A percentile compares a stretch with the other conserved stretches of the same genome.
These are phyloP conservation scores for Murraya koenigii DNA, from an alignment of 345 rosid species.

Conservation along the genomic window DNA sequence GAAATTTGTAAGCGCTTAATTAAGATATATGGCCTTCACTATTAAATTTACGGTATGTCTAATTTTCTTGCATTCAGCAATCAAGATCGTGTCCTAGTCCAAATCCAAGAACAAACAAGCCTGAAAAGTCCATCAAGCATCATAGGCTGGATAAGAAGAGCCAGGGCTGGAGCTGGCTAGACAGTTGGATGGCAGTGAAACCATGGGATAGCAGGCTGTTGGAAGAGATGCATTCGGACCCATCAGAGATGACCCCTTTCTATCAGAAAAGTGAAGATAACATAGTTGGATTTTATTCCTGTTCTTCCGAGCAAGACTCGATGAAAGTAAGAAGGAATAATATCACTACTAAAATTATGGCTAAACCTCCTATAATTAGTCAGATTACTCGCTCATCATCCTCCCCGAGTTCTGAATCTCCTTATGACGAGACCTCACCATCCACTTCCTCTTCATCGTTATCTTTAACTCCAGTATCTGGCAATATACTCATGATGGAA, in stretches of 20 bases:
- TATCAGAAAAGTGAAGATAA: conserved; percentile 57
- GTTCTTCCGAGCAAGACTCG: conserved; percentile 37
- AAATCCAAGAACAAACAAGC: conserved; percentile 38
- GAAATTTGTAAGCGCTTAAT: neutral
- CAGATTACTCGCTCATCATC: conserved; percentile 38
- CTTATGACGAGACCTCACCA: conserved; percentile 42
- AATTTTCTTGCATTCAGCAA: conserved; percentile 33
- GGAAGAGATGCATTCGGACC: conserved; percentile 38
- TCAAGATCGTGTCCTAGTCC: conserved; percentile 63
- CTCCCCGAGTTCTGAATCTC: conserved; percentile 56
- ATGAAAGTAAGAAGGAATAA: conserved; percentile 68
- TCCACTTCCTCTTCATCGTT: conserved; percentile 60
- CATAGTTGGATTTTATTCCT: conserved; percentile 20
- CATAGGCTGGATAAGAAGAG: conserved; percentile 36
- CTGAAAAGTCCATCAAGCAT: conserved; percentile 34
- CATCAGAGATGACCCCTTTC: conserved; percentile 24
- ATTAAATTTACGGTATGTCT: neutral
- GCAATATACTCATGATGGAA: conserved; percentile 33
- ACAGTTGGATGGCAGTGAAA: conserved; percentile 77
- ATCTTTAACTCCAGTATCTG: conserved; percentile 43
- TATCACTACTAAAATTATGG: conserved; percentile 43
- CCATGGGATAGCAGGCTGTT: conserved; percentile 66
- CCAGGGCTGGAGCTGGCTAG: conserved; percentile 60
- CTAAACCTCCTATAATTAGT: conserved; percentile 44
- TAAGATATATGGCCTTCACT: neutral